Percentiles rank a stretch among this genome's conserved stretches.
Conservation (phyloP, 179 eudicot genomes). For the Corrigiola litoralis region DNA sequence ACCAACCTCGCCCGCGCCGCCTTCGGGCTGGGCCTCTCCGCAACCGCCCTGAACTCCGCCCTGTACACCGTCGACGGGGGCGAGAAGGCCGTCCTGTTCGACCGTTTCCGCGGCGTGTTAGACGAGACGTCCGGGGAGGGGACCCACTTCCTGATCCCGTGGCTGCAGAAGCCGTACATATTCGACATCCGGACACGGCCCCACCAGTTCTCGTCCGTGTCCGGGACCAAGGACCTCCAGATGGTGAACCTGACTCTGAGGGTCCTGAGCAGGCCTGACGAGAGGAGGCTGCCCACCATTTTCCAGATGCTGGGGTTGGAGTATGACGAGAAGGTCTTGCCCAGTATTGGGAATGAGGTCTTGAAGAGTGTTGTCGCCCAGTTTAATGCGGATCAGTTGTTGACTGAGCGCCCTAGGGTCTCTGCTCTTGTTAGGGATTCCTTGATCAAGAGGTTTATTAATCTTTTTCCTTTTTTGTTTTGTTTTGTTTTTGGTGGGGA, state of each 20-base stretch:
- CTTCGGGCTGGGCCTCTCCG: constrained; percentile 48
- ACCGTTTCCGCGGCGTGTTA: constrained; percentile 70
- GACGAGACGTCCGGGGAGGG: constrained; percentile 69
- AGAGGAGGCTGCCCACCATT: constrained; percentile 42
- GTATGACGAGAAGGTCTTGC: constrained; percentile 86
- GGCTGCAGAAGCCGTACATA: constrained; percentile 75
- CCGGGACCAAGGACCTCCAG: constrained; percentile 90
- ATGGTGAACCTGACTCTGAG: constrained; percentile 89
- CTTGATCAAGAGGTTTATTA: constrained; percentile 39
- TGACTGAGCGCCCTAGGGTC: constrained; percentile 80
- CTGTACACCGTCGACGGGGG: constrained; percentile 96
- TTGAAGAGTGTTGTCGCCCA: constrained; percentile 87
- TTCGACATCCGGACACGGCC: constrained; percentile 88
- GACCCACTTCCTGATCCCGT: constrained; percentile 76
- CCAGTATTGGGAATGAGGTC: constrained; percentile 89
- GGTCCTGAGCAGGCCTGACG: constrained; percentile 73
- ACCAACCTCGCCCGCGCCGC: constrained; percentile 57
- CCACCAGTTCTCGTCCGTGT: constrained; percentile 71
- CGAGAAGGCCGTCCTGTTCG: constrained; percentile 82
- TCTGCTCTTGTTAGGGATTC: constrained; percentile 77
- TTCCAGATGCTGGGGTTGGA: constrained; percentile 69
- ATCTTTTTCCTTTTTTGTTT: neutral
- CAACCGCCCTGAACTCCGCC: constrained; percentile 49
- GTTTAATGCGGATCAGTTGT: constrained; percentile 89
- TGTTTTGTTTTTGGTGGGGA: neutral